These are phyloP conservation scores for Claviceps quebecensis DNA, from an alignment of 2,329 filamentous ascomycete genomes.

Conservation along the genomic window DNA sequence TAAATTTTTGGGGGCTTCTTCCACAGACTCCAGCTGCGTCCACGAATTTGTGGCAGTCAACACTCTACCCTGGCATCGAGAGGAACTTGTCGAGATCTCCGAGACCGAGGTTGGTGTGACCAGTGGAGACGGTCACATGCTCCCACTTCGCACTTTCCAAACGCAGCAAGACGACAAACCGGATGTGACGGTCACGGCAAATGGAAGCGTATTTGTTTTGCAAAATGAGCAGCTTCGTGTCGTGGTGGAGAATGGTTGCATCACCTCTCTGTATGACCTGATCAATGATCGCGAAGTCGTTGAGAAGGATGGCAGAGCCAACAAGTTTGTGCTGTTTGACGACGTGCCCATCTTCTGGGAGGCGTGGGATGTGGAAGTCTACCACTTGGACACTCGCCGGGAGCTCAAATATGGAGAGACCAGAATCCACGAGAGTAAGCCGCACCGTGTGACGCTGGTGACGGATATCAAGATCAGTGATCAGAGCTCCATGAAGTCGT, in stretches of 20 bases:
- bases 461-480: conserved; percentile 82
- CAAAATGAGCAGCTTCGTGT: conserved; percentile 66
- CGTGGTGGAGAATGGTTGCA: conserved; percentile 57
- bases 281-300: conserved; percentile 63
- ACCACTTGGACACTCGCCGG: conserved; percentile 74
- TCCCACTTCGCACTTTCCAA: conserved; percentile 38
- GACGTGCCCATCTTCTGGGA: conserved; percentile 97
- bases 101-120: conserved; percentile 38
- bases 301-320: conserved; percentile 59
- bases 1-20: conserved; percentile 48
- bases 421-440: conserved; percentile 54
- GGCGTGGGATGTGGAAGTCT: conserved; percentile 96
- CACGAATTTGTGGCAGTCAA: conserved; percentile 55
- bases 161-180: conserved; percentile 24
- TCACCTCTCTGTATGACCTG: conserved; percentile 74
- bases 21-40: conserved; percentile 25
- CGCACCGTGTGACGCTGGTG: conserved; percentile 66
- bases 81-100: conserved; percentile 55
- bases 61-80: conserved; percentile 74
- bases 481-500: conserved; percentile 72
- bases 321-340: conserved; percentile 88
- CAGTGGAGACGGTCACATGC: conserved; percentile 38
- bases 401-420: conserved; percentile 58
- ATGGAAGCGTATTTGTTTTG: conserved; percentile 54
- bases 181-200: conserved; percentile 37